phyloP scores from a whole-genome alignment of 345 rosid genomes.

The Boechera stricta region DNA sequence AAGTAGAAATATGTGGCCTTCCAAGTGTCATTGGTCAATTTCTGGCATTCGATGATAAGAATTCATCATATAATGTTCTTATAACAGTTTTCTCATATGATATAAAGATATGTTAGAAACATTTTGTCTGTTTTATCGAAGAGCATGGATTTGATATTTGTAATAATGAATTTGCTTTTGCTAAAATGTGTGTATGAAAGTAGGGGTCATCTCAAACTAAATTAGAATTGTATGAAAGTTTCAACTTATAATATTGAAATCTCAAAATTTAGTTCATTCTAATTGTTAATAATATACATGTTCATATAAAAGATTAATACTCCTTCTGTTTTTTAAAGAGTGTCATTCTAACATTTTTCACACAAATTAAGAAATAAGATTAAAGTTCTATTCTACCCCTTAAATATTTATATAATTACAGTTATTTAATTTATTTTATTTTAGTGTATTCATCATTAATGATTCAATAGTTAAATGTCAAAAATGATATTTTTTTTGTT shows the following conservation, averaged over 20 bases:
- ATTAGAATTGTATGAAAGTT: neutral
- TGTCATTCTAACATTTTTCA: too few species aligned
- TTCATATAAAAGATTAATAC: neutral
- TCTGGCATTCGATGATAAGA: constrained; percentile 1
- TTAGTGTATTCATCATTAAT: too few species aligned
- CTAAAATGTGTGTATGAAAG: constrained; percentile 4
- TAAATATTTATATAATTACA: too few species aligned
- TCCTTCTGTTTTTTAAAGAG: too few species aligned
- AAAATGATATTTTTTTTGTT: too few species aligned
- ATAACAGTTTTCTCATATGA: neutral
- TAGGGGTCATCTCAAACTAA: neutral
- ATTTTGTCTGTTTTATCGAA: constrained; percentile 22
- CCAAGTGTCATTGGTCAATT: constrained; percentile 25
- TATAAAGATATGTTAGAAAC: constrained; percentile 8
- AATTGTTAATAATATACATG: neutral
- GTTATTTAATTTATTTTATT: too few species aligned
- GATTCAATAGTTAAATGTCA: too few species aligned
- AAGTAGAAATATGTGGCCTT: constrained; percentile 41
- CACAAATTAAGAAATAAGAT: too few species aligned
- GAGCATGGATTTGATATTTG: neutral
- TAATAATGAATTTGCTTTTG: constrained; percentile 20
- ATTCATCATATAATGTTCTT: neutral
- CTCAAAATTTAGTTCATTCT: neutral
- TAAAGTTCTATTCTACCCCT: too few species aligned
- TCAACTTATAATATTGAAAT: neutral